phyloP scores from a whole-genome alignment of 495 filamentous ascomycete species.

The Rostrohypoxylon terebratum region DNA sequence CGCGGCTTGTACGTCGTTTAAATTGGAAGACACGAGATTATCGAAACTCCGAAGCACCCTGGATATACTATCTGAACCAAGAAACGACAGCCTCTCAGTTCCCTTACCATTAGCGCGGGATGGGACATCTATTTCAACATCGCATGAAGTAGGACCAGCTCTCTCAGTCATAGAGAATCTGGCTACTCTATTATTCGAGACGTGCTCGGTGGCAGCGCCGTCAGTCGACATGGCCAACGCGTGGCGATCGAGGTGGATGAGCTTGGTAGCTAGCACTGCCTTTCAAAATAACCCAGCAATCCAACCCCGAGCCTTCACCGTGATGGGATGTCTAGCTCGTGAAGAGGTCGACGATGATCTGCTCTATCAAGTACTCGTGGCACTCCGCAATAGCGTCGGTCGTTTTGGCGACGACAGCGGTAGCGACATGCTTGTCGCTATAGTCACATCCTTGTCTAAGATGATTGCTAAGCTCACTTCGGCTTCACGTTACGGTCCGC shows the following conservation, averaged over 20 bases:
- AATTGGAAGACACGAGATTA: constrained; percentile 65
- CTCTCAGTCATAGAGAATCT: constrained; percentile 65
- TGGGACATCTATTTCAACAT: constrained; percentile 58
- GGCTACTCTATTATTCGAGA: constrained; percentile 67
- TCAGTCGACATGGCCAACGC: constrained; percentile 72
- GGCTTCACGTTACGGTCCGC: constrained; percentile 72
- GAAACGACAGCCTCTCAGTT: constrained; percentile 61
- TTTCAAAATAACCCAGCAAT: constrained; percentile 78
- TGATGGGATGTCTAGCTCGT: constrained; percentile 74
- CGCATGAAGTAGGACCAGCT: constrained; percentile 60
- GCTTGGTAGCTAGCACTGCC: constrained; percentile 73
- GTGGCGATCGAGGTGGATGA: constrained; percentile 79
- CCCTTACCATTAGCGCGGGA: constrained; percentile 54
- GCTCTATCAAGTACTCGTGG: constrained; percentile 75
- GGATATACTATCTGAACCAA: constrained; percentile 66
- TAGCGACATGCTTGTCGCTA: constrained; percentile 73
- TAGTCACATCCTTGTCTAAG: constrained; percentile 72
- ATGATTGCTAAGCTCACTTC: constrained; percentile 75
- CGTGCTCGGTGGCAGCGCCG: constrained; percentile 70
- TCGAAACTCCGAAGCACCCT: constrained; percentile 65
- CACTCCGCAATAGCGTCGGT: constrained; percentile 68
- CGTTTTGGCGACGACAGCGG: constrained; percentile 69
- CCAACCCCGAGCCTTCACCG: constrained; percentile 73
- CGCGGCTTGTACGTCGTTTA: constrained; percentile 71
- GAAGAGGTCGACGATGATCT: constrained; percentile 77